Evolutionary conservation across 2,329 filamentous ascomycete species (phyloP), one percentile per base, ranked within the genome.

Genomic region (Knufia fluminis): DNA sequence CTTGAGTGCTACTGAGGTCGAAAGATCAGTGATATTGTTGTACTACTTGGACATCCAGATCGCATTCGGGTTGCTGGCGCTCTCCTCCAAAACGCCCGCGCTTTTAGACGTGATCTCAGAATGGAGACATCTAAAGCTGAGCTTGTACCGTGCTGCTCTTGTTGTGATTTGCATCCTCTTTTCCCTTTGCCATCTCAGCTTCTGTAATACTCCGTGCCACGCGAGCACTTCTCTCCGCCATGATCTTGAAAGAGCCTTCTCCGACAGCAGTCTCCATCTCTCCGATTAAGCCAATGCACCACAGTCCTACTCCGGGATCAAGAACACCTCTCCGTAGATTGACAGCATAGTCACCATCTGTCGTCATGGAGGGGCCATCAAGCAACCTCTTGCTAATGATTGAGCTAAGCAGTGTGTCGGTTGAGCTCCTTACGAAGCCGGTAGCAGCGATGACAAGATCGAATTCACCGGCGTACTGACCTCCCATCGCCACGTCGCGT

Each of bases 201-300:
- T 20, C 31, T 8, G n/a, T 19, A 8, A 46, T 3, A 19, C 17
- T 23, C 20, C 28, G 3, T 20, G 31, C 43, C 19, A 46, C 22
- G 10, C 43, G 24, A 3, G 28, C 43, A 33, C 43, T 46, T 16
- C 43, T 6, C 20, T 46, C 43, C 16, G 43, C 43, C 43, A 46
- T 35, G 10, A 46, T 33, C 8, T 16, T 16, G 26, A 46, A 46
- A 3, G 43, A 2, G 17, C 43, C 45, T 16, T 38, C 45, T 9
- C 35, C 32, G 10, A 40, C 22, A 4, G 22, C 33, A 16, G 4
- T n/a, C 22, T 48, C 32, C 33, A 17, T 31, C 14, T 38, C 33
- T 10, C 97, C 90, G 64, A 89, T 94, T 71, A 89, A 96, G 28
- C 91, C 91, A 66, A 97, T 91, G 59, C 97, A 73, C 84, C 87